Conservation (phyloP, 371 early-diverging fungal species). For the Parasitella parasitica region DNA sequence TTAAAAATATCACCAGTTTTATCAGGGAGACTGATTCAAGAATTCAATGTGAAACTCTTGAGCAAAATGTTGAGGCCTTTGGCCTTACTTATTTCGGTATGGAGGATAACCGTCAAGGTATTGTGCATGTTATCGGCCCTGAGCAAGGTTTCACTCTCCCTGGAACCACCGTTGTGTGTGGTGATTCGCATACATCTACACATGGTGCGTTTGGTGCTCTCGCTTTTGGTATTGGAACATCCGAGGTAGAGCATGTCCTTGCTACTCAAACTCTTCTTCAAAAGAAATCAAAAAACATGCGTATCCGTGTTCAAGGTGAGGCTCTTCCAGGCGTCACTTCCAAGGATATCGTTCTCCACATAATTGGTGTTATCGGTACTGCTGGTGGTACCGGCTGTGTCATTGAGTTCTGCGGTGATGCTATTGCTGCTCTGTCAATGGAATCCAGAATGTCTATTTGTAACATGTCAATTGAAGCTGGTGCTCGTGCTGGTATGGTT, state of each 20-base stretch:
- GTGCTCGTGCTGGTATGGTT: constrained; percentile 75
- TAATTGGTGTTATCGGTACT: constrained; percentile 71
- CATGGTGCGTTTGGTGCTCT: constrained; percentile 77
- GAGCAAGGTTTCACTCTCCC: constrained; percentile 77
- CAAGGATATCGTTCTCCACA: constrained; percentile 68
- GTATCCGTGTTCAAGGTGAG: constrained; percentile 55
- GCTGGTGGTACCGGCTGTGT: constrained; percentile 73
- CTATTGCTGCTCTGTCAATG: constrained; percentile 52
- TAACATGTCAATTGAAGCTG: constrained; percentile 77
- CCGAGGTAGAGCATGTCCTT: constrained; percentile 73
- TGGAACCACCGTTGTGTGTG: constrained; percentile 70
- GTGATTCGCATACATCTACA: constrained; percentile 74
- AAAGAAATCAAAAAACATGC: constrained; percentile 71
- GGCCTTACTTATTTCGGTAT: constrained; percentile 69
- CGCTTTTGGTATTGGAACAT: constrained; percentile 75
- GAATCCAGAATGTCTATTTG: constrained; percentile 73
- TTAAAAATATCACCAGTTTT: constrained; percentile 58
- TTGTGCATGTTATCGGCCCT: constrained; percentile 77
- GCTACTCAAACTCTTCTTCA: constrained; percentile 71
- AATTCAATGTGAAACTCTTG: constrained; percentile 64
- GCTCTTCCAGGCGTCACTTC: constrained; percentile 56
- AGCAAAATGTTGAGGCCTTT: constrained; percentile 64
- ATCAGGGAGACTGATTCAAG: constrained; percentile 65
- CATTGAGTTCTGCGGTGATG: constrained; percentile 63
- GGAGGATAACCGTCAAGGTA: constrained; percentile 68